Evolutionary conservation across 129 eudicot genomes (phyloP), one percentile per base, ranked within the genome.

Genomic region (Kitagawia praeruptora): DNA sequence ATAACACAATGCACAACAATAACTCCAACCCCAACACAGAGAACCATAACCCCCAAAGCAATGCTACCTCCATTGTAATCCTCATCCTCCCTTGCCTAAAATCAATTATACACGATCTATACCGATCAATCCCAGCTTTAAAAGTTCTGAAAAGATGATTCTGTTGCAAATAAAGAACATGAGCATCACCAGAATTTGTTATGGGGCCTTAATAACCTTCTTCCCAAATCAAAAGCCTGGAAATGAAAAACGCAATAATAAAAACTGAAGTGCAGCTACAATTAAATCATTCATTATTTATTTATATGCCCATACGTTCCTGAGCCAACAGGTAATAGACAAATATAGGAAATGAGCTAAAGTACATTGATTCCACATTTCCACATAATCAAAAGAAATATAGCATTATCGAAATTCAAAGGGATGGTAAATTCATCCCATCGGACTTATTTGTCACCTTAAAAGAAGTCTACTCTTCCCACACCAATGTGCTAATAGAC

Each of bases 211-310:
- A 85, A 84, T 92, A 92, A 83, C 92, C 90, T 77, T 92, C 97
- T 87, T 94, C 98, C 97, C 98, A 94, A 69, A 94, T 94, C 72
- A 94, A 85, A 82, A 94, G 92, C 89, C 98, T 94, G 91, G 76
- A 69, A 77, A 19, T 4, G 37, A 73, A 42, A 70, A 21, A 73
- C 0, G 37, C 3, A 41, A n/a, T n/a, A 51, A 64, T 25, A 41
- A n/a, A n/a, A n/a, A 53, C 45, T 74, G 41, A 66, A 47, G 37
- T 80, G 66, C 38, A 49, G 61, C 63, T 73, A 51, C 53, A 67
- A 75, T 73, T 5, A 58, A 58, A 58, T n/a, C 34, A 58, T 58
- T 34, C 67, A n/a, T n/a, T 9, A 23, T n/a, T 19, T 56, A 56
- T 56, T 56, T 23, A 8, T 56, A 7, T 56, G 28, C 66, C 8